Base-by-base conservation (phyloP, 2,329 filamentous ascomycete species). In the Paecilomyces sp. region DNA sequence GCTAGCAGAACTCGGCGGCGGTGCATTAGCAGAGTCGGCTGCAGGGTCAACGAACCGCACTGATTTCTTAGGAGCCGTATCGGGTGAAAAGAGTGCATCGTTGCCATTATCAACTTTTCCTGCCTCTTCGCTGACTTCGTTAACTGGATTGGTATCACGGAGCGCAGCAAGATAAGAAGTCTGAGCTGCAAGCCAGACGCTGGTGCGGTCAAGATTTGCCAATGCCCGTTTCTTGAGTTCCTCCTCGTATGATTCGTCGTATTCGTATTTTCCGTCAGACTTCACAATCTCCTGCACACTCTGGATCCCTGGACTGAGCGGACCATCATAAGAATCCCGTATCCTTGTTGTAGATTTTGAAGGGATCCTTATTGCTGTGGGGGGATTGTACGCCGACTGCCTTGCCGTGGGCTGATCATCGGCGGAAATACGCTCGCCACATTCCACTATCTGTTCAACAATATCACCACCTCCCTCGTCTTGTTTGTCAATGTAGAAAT, bases 401-500 rank as follows among this genome's bases (percentile, higher is more conserved):
- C 73, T 66, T 8, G 73, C 73, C 13, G 73, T 76, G 55, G 70
- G 58, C 3, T 68, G 68, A 53, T 76, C 69, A 25, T 74, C 73
- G 0, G 68, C 67, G 11, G 64, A 58, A 1, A 58, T 72, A 41
- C 77, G 78, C 13, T 81, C 77, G 15, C 72, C 68, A 36, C 86
- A 74, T 66, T 90, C 85, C 31, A 92, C 77, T 33, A 90, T 80
- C 54, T 86, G 88, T 71, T 92, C 89, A 55, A 90, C 76, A 28
- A 88, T 70, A 6, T 77, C 71, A 15, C 76, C 74, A 54, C 76
- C 63, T 56, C 79, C 72, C 24, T 76, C 76, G 64, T 80, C 82
- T 88, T 92, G 97, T 2, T 92, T 92, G 30, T 88, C 83, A 63
- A 88, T 87, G 77, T 97, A 97, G 69, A 97, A 97, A 63, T 89